Conservation (phyloP, 768 basidiomycete genomes). For the Serendipita sp. region DNA sequence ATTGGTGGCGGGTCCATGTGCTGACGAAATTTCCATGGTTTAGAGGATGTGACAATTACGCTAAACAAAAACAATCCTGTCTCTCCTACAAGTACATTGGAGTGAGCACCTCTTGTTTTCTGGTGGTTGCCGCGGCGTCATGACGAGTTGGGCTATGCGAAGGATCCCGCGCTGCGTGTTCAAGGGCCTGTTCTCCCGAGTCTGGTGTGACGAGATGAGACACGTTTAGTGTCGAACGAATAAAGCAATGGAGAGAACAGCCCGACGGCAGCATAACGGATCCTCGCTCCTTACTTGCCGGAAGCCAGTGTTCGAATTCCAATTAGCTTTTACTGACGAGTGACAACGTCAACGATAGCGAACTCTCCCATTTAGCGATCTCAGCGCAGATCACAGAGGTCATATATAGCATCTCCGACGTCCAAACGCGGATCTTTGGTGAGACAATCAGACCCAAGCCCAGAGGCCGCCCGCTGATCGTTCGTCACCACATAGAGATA, state of each 20-base stretch:
- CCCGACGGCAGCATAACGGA: neutral
- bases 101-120: neutral
- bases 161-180: neutral
- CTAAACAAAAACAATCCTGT: neutral
- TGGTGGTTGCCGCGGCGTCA: neutral
- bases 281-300: neutral
- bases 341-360: constrained; percentile 25
- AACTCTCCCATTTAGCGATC: constrained; percentile 58
- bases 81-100: neutral
- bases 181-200: neutral
- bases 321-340: neutral
- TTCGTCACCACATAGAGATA: constrained; percentile 40
- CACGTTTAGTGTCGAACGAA: neutral
- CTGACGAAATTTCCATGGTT: neutral
- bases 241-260: neutral
- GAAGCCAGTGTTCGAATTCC: no score
- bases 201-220: neutral
- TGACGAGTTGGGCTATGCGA: neutral
- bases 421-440: constrained; percentile 86
- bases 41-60: constrained; percentile 1
- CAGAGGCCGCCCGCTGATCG: neutral
- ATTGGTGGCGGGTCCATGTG: neutral
- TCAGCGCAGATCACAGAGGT: constrained; percentile 79
- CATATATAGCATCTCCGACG: constrained; percentile 73
- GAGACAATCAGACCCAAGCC: constrained; percentile 13